These are phyloP conservation scores for Cytospora schulzeri DNA, from an alignment of 2,329 filamentous ascomycete genomes.

Conservation along the genomic window DNA sequence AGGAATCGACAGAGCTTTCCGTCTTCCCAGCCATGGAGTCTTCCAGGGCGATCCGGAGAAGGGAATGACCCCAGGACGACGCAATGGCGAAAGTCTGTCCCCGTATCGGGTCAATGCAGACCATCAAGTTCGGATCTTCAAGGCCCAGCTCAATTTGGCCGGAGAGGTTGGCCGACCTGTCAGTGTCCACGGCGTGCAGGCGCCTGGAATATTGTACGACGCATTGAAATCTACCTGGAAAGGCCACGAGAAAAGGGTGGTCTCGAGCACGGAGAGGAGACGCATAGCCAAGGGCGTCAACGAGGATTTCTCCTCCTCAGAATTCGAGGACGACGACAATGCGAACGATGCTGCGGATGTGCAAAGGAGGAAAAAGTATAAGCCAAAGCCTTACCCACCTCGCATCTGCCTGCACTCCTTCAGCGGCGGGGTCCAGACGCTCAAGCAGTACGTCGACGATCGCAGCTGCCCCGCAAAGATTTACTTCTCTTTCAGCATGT, in stretches of 20 bases:
- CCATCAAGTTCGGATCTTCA: constrained; percentile 69
- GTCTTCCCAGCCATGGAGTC: constrained; percentile 57
- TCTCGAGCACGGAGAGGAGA: constrained; percentile 61
- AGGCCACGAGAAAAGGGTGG: constrained; percentile 65
- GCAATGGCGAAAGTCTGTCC: constrained; percentile 69
- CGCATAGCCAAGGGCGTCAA: constrained; percentile 47
- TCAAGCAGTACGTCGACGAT: constrained; percentile 77
- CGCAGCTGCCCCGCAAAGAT: constrained; percentile 72
- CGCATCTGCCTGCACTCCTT: constrained; percentile 94
- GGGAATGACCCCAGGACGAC: constrained; percentile 65
- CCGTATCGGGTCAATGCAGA: constrained; percentile 67
- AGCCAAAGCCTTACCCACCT: constrained; percentile 72
- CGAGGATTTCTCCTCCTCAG: constrained; percentile 44
- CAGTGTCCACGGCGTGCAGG: constrained; percentile 74
- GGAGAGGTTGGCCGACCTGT: constrained; percentile 66
- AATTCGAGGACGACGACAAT: constrained; percentile 29
- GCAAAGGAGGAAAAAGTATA: constrained; percentile 14
- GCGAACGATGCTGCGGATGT: background rate
- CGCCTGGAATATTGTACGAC: constrained; percentile 71
- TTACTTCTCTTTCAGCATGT: constrained; percentile 85
- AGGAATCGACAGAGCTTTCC: constrained; percentile 76
- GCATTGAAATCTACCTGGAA: constrained; percentile 68
- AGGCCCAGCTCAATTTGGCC: constrained; percentile 70
- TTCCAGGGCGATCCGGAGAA: constrained; percentile 49
- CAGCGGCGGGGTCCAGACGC: constrained; percentile 72